These are phyloP conservation scores for Coprinopsis marcescibilis DNA, from an alignment of 768 basidiomycete genomes.

Conservation along the genomic window DNA sequence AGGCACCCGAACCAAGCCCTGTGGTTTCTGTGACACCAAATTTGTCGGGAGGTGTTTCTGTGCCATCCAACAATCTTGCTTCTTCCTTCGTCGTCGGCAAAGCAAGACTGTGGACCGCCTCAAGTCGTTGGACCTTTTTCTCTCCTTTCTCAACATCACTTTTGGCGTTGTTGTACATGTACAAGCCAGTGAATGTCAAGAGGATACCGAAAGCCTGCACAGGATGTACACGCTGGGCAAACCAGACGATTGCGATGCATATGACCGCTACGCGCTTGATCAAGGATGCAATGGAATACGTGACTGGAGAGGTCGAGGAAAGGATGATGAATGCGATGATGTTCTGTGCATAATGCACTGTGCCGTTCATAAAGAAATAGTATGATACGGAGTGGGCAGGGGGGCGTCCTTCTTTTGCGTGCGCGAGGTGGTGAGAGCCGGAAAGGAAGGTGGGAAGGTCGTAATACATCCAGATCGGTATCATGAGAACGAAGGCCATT, in stretches of 20 bases:
- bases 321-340: constrained; percentile 97
- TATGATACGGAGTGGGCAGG: constrained; percentile 61
- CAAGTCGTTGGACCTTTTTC: constrained; percentile 74
- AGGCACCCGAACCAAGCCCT: constrained; percentile 5
- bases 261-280: constrained; percentile 98
- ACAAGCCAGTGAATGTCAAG: constrained; percentile 85
- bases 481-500: constrained; percentile 93
- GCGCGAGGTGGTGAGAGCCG: constrained; percentile 34
- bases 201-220: constrained; percentile 87
- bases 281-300: constrained; percentile 96
- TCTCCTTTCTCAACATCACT: constrained; percentile 90
- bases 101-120: constrained; percentile 61
- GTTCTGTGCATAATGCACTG: constrained; percentile 95
- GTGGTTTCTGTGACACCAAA: constrained; percentile 1
- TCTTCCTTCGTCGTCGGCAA: constrained; percentile 68
- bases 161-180: constrained; percentile 95
- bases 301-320: constrained; percentile 93
- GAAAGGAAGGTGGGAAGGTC: constrained; percentile 70
- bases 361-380: constrained; percentile 91
- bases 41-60: constrained; percentile 30
- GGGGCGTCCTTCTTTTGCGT: constrained; percentile 40
- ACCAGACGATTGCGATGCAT: constrained; percentile 97
- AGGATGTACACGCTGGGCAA: constrained; percentile 78
- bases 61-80: constrained; percentile 40
- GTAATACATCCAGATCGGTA: constrained; percentile 90